phyloP scores from a whole-genome alignment of 371 early-diverging fungal genomes.

The Smittium mucronatum region DNA sequence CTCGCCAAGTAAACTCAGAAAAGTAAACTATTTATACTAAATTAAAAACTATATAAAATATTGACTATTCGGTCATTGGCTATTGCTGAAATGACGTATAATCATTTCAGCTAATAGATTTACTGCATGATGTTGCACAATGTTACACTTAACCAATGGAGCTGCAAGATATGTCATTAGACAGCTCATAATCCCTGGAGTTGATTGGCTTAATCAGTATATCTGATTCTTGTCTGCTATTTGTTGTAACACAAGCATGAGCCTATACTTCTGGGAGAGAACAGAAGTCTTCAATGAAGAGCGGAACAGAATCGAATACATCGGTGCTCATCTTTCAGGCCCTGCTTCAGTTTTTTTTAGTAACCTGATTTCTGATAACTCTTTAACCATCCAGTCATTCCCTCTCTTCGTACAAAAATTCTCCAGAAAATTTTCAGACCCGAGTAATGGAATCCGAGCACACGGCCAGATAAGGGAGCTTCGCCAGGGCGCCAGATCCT shows the following conservation, averaged over 20 bases:
- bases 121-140: too few relatives aligned
- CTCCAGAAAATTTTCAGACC: slow-evolving; percentile 4
- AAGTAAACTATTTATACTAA: too few relatives aligned
- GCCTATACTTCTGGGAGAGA: neutral
- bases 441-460: neutral
- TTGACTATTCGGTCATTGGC: too few relatives aligned
- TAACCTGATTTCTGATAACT: neutral
- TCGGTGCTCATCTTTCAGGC: neutral
- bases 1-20: too few relatives aligned
- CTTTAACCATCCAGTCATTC: neutral
- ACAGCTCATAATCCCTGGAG: neutral
- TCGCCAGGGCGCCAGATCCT: neutral
- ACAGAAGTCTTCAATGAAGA: neutral
- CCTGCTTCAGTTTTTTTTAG: neutral
- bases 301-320: neutral
- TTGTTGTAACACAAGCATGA: neutral
- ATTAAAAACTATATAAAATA: too few relatives aligned
- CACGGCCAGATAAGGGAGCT: neutral
- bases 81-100: too few relatives aligned
- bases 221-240: neutral
- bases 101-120: too few relatives aligned
- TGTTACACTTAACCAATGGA: too few relatives aligned
- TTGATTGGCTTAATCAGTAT: neutral
- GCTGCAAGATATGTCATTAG: neutral
- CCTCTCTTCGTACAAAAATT: neutral